These are phyloP conservation scores for Sugiyamaella marilandica DNA, from an alignment of 805 yeast species.

Conservation along the genomic window DNA sequence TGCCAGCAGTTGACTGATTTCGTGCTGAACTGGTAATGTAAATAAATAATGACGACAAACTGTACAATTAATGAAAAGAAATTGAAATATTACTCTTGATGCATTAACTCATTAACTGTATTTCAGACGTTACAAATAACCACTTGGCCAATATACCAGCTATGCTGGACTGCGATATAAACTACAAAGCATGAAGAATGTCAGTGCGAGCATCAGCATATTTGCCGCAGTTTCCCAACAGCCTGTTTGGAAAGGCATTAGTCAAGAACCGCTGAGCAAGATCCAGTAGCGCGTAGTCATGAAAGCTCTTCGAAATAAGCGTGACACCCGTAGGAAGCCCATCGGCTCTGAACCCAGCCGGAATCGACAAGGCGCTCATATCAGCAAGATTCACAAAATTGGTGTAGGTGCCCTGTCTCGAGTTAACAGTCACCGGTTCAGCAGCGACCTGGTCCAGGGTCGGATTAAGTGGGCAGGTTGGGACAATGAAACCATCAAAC, in stretches of 20 bases:
- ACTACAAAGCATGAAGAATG: constrained; percentile 30
- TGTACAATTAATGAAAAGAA: too few species aligned
- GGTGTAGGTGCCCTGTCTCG: constrained; percentile 94
- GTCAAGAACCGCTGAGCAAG: constrained; percentile 67
- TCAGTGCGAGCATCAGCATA: constrained; percentile 42
- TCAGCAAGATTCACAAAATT: constrained; percentile 95
- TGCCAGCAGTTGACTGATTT: too few species aligned
- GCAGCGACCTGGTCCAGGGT: constrained; percentile 62
- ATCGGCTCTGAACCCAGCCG: constrained; percentile 83
- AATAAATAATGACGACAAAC: too few species aligned
- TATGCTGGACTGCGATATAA: too few species aligned
- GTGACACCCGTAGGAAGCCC: constrained; percentile 92
- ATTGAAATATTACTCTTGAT: background rate
- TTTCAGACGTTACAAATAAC: too few species aligned
- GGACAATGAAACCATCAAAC: constrained; percentile 77
- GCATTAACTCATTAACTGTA: background rate
- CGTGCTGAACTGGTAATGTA: too few species aligned
- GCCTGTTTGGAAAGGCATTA: constrained; percentile 38
- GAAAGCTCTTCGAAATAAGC: constrained; percentile 70
- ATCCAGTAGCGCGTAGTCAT: constrained; percentile 84
- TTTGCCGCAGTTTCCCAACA: constrained; percentile 49
- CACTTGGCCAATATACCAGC: background rate
- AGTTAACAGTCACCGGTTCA: constrained; percentile 80
- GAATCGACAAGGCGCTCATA: constrained; percentile 84
- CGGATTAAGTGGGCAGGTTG: constrained; percentile 93